Conservation (phyloP, 148 eudicot species). For the Nepenthes mirabilis region DNA sequence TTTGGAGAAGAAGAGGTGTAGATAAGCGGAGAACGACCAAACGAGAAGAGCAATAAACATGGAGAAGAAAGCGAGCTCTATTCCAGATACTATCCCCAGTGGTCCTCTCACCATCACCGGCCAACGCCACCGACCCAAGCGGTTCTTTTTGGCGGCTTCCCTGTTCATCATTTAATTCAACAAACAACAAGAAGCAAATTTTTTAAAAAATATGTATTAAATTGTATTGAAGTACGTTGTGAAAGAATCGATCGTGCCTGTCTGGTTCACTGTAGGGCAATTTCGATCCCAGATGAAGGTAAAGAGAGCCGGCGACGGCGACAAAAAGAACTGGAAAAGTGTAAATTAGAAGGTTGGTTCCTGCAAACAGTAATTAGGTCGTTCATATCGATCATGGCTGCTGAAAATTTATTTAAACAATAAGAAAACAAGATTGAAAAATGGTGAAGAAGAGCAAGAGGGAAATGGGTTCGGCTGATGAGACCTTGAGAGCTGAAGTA, state of each 20-base stretch:
- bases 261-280: not conserved
- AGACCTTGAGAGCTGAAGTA: slow-evolving; percentile 60
- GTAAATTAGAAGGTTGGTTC: slow-evolving; percentile 45
- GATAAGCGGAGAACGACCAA: slow-evolving; percentile 45
- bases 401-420: too few relatives aligned
- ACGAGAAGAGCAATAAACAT: slow-evolving; percentile 68
- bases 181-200: not conserved
- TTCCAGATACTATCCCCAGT: slow-evolving; percentile 57
- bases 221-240: too few relatives aligned
- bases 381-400: too few relatives aligned
- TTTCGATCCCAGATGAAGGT: slow-evolving; percentile 47
- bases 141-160: slow-evolving; percentile 9
- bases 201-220: not conserved
- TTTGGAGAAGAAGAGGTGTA: slow-evolving; percentile 29
- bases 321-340: slow-evolving; percentile 61
- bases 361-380: slow-evolving; percentile 15
- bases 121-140: slow-evolving; percentile 27
- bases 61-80: slow-evolving; percentile 45
- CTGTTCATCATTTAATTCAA: slow-evolving; percentile 3
- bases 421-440: not conserved
- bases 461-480: not conserved
- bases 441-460: not conserved
- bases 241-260: not conserved
- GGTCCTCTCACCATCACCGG: slow-evolving; percentile 56
- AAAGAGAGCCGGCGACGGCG: slow-evolving; percentile 43